These are phyloP conservation scores for Backusella psychrophila DNA, from an alignment of 192 early-diverging fungal species.

Conservation along the genomic window DNA sequence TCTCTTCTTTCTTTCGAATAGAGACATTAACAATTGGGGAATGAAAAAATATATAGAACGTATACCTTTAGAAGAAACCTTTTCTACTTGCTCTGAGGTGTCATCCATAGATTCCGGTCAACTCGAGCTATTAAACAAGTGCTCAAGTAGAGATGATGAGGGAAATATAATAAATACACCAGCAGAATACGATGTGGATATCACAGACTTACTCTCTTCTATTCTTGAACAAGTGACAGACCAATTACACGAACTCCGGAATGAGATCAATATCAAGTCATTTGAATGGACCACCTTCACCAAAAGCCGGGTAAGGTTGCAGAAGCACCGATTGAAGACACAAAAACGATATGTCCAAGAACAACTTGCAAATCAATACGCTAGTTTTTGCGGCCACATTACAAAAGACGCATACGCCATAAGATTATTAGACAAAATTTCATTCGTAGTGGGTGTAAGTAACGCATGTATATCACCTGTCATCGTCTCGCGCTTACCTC, in stretches of 20 bases:
- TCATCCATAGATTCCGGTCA: neutral
- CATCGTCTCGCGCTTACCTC: conserved; percentile 44
- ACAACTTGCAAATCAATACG: conserved; percentile 19
- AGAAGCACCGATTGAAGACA: conserved; percentile 21
- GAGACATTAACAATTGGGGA: neutral
- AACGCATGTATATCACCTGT: conserved; percentile 59
- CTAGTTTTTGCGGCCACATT: conserved; percentile 19
- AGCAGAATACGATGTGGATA: conserved; percentile 28
- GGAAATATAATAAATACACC: neutral
- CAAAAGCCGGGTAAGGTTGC: neutral
- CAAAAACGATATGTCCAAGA: conserved; percentile 11
- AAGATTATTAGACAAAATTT: conserved; percentile 54
- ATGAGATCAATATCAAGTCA: conserved; percentile 22
- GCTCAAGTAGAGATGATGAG: neutral
- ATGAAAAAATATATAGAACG: neutral
- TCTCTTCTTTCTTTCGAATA: neutral
- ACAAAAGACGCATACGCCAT: conserved; percentile 38
- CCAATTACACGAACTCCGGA: conserved; percentile 25
- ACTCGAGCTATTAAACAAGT: neutral
- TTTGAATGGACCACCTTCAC: conserved; percentile 26
- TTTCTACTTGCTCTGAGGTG: neutral
- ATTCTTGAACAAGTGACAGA: conserved; percentile 29
- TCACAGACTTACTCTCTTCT: conserved; percentile 31
- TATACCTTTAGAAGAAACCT: neutral
- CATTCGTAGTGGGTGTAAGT: conserved; percentile 62